Evolutionary conservation across 2,329 filamentous ascomycete species (phyloP).

Genomic region (Aspergillus vadensis): DNA sequence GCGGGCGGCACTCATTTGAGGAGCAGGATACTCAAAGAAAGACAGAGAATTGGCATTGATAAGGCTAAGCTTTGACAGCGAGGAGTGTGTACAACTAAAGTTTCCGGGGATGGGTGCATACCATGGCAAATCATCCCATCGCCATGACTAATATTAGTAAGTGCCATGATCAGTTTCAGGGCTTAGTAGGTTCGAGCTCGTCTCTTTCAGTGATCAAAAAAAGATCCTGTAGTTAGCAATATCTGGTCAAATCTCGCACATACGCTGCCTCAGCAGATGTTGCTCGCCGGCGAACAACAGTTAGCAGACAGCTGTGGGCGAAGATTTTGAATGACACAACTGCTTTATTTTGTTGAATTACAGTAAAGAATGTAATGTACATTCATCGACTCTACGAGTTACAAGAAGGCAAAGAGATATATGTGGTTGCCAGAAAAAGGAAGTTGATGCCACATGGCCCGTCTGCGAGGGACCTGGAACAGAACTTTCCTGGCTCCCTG

Average conservation of each 20-base stretch:
- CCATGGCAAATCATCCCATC: slow-evolving; percentile 11
- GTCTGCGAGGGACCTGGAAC: slow-evolving; percentile 6
- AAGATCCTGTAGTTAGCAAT: slow-evolving; percentile 12
- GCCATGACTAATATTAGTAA: slow-evolving; percentile 3
- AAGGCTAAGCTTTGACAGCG: slow-evolving; percentile 3
- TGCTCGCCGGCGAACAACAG: slow-evolving; percentile 9
- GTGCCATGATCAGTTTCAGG: slow-evolving; percentile 6
- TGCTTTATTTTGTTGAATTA: slow-evolving; percentile 4
- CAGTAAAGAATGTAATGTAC: not conserved
- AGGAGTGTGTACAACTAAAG: slow-evolving; percentile 9
- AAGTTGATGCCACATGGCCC: slow-evolving; percentile 12
- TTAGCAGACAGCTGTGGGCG: not conserved
- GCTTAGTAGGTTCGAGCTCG: not conserved
- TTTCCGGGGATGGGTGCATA: slow-evolving; percentile 10
- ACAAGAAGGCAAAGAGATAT: slow-evolving; percentile 7
- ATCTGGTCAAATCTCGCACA: slow-evolving; percentile 11
- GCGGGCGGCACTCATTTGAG: not conserved
- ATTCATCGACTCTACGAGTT: slow-evolving; percentile 3
- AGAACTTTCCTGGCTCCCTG: slow-evolving; percentile 5
- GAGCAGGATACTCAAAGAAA: slow-evolving; percentile 1
- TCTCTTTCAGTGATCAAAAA: not conserved
- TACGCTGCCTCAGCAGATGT: slow-evolving; percentile 13
- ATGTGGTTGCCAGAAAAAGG: not conserved
- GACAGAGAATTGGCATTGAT: slow-evolving; percentile 4
- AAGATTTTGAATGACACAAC: slow-evolving; percentile 1